A percentile compares a stretch with the other conserved stretches of the same genome.
These are phyloP conservation scores for Cercophora sp. DNA, from an alignment of 495 filamentous ascomycete species.

Conservation along the genomic window DNA sequence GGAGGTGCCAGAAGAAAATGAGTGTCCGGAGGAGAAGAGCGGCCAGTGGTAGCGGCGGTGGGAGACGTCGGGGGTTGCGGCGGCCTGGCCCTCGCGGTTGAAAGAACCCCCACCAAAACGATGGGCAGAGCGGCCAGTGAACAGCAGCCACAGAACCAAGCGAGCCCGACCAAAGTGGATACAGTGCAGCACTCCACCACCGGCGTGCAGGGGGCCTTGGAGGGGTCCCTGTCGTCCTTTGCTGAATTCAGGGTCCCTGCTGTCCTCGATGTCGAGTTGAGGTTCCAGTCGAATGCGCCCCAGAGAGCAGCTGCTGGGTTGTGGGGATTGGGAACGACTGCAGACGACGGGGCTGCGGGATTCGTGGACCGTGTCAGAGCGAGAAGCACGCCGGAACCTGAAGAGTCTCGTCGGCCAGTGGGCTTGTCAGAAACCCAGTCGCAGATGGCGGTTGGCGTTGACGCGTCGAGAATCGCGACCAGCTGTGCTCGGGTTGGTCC, in stretches of 20 bases:
- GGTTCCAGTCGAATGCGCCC: slow-evolving; percentile 6
- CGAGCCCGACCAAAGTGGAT: slow-evolving; percentile 17
- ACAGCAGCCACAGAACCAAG: slow-evolving; percentile 15
- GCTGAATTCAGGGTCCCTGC: slow-evolving; percentile 19
- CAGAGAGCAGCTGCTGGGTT: slow-evolving; percentile 1
- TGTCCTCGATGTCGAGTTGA: slow-evolving; percentile 11
- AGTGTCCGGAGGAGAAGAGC: slow-evolving; percentile 6
- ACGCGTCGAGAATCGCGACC: slow-evolving; percentile 22
- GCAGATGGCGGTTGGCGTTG: slow-evolving; percentile 13
- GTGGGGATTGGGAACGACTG: slow-evolving; percentile 14
- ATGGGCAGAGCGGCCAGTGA: slow-evolving; percentile 17
- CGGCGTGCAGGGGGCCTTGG: slow-evolving; percentile 13
- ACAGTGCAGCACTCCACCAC: not conserved
- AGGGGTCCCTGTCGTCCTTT: slow-evolving; percentile 10
- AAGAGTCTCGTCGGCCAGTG: slow-evolving; percentile 6
- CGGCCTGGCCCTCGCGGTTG: slow-evolving; percentile 4
- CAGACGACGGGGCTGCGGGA: slow-evolving; percentile 13
- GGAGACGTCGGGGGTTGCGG: slow-evolving; percentile 2
- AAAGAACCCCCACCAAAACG: slow-evolving; percentile 17
- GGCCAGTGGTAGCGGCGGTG: not conserved
- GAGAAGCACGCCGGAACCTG: slow-evolving; percentile 3
- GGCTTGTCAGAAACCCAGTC: slow-evolving; percentile 6
- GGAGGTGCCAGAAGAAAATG: not conserved
- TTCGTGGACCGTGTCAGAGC: slow-evolving; percentile 14
- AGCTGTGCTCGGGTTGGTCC: slow-evolving; percentile 15